Conservation (phyloP, 257 asterid genomes). For the Solanum chaucha region DNA sequence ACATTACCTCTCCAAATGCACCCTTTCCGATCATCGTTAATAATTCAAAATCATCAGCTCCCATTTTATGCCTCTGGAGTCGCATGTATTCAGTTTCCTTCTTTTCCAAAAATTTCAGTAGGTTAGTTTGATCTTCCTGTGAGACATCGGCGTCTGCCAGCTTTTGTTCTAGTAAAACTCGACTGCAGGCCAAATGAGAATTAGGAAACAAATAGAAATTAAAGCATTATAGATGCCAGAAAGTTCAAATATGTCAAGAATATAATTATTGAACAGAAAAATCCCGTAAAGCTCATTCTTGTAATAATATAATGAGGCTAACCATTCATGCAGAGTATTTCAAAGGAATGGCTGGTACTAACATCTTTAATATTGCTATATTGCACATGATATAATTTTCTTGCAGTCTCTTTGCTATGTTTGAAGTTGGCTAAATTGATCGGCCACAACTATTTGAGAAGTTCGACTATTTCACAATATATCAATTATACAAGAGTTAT, state of each 20-base stretch:
- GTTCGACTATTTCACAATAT: not conserved
- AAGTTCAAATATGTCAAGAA: not conserved
- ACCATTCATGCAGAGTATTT: not conserved
- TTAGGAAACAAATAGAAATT: not conserved
- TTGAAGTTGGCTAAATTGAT: not conserved
- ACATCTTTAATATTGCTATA: not conserved
- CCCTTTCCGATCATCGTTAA: constrained; percentile 97
- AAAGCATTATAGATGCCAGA: not conserved
- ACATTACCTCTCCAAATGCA: constrained; percentile 94
- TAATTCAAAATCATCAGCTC: constrained; percentile 85
- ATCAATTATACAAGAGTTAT: not conserved
- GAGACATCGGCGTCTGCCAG: constrained; percentile 98
- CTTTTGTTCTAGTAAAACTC: constrained; percentile 76
- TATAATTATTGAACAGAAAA: not conserved
- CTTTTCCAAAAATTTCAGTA: constrained; percentile 76
- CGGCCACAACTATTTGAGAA: not conserved
- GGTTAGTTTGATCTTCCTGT: constrained; percentile 90
- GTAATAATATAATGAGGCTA: not conserved
- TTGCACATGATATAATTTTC: not conserved
- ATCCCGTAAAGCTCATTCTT: not conserved
- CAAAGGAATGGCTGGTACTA: not conserved
- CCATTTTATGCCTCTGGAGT: constrained; percentile 94
- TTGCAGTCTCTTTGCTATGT: not conserved
- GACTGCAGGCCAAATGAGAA: constrained; percentile 37
- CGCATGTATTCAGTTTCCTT: constrained; percentile 99